phyloP scores from a whole-genome alignment of 2,329 filamentous ascomycete species.

The Sporothrix pseudoabietina region DNA sequence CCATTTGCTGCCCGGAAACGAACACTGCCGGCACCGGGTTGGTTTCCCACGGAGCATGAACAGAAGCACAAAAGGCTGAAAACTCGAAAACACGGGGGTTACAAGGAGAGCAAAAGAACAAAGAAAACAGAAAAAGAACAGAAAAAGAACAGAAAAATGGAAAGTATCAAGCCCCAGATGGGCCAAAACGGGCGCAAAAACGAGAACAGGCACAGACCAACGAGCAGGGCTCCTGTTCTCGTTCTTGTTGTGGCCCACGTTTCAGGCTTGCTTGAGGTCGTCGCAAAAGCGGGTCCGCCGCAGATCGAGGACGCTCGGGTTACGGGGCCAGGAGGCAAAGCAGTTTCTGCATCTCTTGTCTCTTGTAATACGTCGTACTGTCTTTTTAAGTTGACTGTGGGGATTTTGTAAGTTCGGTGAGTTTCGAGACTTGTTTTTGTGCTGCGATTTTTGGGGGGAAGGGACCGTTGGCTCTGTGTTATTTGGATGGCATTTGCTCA shows the following conservation, averaged over 20 bases:
- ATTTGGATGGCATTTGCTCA: neutral
- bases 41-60: neutral
- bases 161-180: neutral
- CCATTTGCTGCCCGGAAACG: conserved; percentile 7
- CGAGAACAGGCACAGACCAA: conserved; percentile 10
- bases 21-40: conserved; percentile 10
- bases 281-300: conserved; percentile 28
- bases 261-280: conserved; percentile 33
- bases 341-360: neutral
- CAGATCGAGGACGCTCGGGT: conserved; percentile 27
- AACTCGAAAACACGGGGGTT: conserved; percentile 14
- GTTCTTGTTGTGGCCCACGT: conserved; percentile 13
- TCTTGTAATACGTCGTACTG: neutral
- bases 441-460: neutral
- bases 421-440: neutral
- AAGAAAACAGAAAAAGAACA: neutral
- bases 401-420: neutral
- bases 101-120: neutral
- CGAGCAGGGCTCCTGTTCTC: neutral
- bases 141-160: neutral
- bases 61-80: neutral
- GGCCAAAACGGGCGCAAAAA: neutral
- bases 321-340: conserved; percentile 8
- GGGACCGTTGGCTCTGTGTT: neutral
- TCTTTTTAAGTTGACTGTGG: neutral